Conservation (phyloP, 441 rosid species). For the Erysimum cheiri region DNA sequence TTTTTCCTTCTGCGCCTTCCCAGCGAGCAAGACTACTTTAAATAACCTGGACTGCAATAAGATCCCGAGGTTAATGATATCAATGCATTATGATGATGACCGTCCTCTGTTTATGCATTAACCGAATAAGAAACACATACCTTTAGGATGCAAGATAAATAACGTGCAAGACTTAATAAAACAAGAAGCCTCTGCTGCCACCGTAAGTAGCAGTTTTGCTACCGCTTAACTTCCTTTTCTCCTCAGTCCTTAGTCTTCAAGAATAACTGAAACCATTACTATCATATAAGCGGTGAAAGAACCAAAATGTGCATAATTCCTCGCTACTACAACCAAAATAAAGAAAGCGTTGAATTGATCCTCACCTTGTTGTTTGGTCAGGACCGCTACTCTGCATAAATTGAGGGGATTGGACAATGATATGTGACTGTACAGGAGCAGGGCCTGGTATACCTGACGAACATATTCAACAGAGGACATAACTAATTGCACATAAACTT, state of each 20-base stretch:
- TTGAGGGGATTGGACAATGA: constrained; percentile 75
- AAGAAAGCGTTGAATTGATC: constrained; percentile 47
- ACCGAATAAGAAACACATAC: constrained; percentile 44
- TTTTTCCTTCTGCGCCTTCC: constrained; percentile 54
- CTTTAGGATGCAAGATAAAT: constrained; percentile 82
- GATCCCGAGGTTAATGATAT: not conserved
- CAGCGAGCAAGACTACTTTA: constrained; percentile 62
- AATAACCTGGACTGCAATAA: constrained; percentile 60
- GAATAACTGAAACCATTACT: constrained; percentile 59
- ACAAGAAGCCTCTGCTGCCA: constrained; percentile 75
- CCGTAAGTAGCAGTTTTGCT: constrained; percentile 77
- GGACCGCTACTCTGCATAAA: constrained; percentile 76
- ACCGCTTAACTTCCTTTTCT: constrained; percentile 74
- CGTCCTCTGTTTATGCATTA: not conserved
- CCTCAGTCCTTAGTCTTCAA: constrained; percentile 82
- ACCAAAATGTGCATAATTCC: constrained; percentile 9
- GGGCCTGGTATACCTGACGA: constrained; percentile 35
- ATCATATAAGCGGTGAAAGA: not conserved
- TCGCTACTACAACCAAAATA: constrained; percentile 7
- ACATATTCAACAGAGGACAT: constrained; percentile 24
- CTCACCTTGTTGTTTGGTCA: constrained; percentile 84
- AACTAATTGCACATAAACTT: constrained; percentile 2
- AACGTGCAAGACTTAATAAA: constrained; percentile 84
- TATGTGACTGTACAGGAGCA: constrained; percentile 66
- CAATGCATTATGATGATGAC: not conserved